These are phyloP conservation scores for Tricholoma sp. DNA, from an alignment of 768 basidiomycete species.

Conservation along the genomic window DNA sequence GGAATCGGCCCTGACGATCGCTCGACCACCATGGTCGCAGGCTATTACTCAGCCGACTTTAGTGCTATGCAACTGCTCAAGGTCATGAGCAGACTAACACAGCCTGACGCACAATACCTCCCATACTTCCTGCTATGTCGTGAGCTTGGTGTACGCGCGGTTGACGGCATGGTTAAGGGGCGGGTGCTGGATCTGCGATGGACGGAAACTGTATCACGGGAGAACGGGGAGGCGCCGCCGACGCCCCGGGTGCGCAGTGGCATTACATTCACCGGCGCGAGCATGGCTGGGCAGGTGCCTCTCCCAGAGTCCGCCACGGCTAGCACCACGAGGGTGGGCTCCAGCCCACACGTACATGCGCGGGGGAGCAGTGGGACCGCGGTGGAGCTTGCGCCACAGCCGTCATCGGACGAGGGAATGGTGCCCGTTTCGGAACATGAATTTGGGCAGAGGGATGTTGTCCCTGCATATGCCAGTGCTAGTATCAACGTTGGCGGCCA, in stretches of 20 bases:
- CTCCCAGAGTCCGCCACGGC: background rate
- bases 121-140: slow-evolving; percentile 80
- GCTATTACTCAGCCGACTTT: slow-evolving; percentile 60
- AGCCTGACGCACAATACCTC: slow-evolving; percentile 55
- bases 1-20: slow-evolving; percentile 19
- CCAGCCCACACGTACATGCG: slow-evolving; percentile 11
- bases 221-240: slow-evolving; percentile 33
- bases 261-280: slow-evolving; percentile 5
- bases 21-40: slow-evolving; percentile 31
- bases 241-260: slow-evolving; percentile 16
- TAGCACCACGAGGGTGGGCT: slow-evolving; percentile 1
- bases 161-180: slow-evolving; percentile 81
- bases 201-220: slow-evolving; percentile 65
- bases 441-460: slow-evolving; percentile 19
- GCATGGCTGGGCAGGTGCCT: background rate
- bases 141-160: slow-evolving; percentile 77
- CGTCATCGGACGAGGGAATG: slow-evolving; percentile 25
- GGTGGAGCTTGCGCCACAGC: slow-evolving; percentile 26
- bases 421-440: slow-evolving; percentile 35
- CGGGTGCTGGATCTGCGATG: slow-evolving; percentile 71
- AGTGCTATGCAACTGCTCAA: slow-evolving; percentile 74
- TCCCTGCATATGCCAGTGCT: background rate
- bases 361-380: slow-evolving; percentile 38
- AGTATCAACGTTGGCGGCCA: slow-evolving; percentile 7
- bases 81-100: slow-evolving; percentile 75